Percentiles rank a stretch among this genome's conserved stretches.
Evolutionary conservation across 1,139 yeast species (phyloP).

Genomic region (Wickerhamomyces sp.): DNA sequence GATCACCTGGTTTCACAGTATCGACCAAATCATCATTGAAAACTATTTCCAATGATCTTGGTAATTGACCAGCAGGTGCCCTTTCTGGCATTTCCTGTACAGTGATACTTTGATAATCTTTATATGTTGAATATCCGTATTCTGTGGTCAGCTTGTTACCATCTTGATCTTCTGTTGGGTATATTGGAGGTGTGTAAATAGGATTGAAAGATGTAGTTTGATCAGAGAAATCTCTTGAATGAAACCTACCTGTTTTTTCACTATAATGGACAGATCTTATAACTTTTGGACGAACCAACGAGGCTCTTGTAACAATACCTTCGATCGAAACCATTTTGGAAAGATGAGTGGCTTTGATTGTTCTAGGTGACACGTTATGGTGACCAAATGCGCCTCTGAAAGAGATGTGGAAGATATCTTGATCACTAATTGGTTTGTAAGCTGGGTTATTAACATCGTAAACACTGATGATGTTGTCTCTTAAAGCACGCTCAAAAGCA

Average conservation of each 20-base stretch:
- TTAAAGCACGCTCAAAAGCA: conserved; percentile 82
- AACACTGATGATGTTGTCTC: conserved; percentile 71
- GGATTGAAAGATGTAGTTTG: conserved; percentile 74
- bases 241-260: conserved; percentile 77
- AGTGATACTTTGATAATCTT: conserved; percentile 91
- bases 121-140: conserved; percentile 87
- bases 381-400: conserved; percentile 92
- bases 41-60: conserved; percentile 86
- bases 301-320: conserved; percentile 93
- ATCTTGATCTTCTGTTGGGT: conserved; percentile 90
- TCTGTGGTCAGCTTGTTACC: conserved; percentile 88
- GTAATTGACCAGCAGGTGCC: conserved; percentile 98
- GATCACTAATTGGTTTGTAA: conserved; percentile 48
- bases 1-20: conserved; percentile 90
- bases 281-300: conserved; percentile 89
- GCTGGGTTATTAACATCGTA: conserved; percentile 53
- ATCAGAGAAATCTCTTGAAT: conserved; percentile 89
- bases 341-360: conserved; percentile 70
- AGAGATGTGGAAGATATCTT: conserved; percentile 69
- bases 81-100: conserved; percentile 98
- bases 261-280: conserved; percentile 93
- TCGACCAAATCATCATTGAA: conserved; percentile 95
- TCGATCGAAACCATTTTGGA: conserved; percentile 85
- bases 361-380: conserved; percentile 83
- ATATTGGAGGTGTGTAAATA: conserved; percentile 72